Conservation (phyloP, 768 basidiomycete species). For the Strobilomyces dryophilus region DNA sequence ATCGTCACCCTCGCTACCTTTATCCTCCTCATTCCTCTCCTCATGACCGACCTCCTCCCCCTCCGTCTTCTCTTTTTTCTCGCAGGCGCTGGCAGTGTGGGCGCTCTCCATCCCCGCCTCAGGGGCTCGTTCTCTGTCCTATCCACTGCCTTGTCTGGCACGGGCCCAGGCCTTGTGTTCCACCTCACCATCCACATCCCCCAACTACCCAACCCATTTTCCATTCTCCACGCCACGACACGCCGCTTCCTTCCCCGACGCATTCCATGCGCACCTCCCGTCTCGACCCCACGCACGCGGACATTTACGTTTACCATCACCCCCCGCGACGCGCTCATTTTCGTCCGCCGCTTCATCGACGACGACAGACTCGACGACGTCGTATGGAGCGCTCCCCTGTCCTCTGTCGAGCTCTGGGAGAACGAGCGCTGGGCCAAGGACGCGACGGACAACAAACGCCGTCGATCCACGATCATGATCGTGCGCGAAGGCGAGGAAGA, state of each 20-base stretch:
- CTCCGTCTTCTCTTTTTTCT: conserved; percentile 43
- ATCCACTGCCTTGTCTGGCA: conserved; percentile 6
- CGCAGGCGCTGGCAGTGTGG: conserved; percentile 13
- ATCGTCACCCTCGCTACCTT: conserved; percentile 35
- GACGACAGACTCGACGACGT: conserved; percentile 61
- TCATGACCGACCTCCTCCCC: conserved; percentile 41
- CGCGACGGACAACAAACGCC: conserved; percentile 1
- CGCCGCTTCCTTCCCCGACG: neutral
- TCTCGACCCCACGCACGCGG: neutral
- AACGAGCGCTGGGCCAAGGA: conserved; percentile 60
- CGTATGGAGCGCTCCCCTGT: conserved; percentile 61
- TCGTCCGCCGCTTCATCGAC: conserved; percentile 44
- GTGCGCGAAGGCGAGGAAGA: conserved; percentile 13
- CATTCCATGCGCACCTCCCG: neutral
- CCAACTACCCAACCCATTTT: neutral
- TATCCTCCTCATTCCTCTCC: conserved; percentile 42
- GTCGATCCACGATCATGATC: conserved; percentile 1
- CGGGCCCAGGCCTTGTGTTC: conserved; percentile 18
- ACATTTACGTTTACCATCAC: conserved; percentile 14
- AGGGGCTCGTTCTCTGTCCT: neutral
- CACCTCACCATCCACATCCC: conserved; percentile 10
- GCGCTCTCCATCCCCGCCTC: conserved; percentile 12
- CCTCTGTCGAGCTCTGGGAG: conserved; percentile 75
- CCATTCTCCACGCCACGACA: neutral
- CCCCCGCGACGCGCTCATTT: conserved; percentile 28